Evolutionary conservation across 805 yeast species (phyloP), one percentile per base, ranked within the genome.

Genomic region (Candida coquimbonensis): DNA sequence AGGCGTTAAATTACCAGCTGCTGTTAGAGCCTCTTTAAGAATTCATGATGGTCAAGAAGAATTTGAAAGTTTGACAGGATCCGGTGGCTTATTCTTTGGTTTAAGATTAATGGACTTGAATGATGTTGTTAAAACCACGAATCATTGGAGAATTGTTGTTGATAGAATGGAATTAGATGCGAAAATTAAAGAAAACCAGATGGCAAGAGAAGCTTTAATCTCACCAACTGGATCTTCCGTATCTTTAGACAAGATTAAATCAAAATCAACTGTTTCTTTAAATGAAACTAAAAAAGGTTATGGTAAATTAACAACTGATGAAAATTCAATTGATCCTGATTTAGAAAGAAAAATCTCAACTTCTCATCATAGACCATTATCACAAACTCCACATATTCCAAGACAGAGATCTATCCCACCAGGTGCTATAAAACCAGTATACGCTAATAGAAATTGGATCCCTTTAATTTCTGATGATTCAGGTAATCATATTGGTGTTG

Each of bases 401-500:
- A 62, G 65, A 61, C 83, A 83, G 65, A 73, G 73, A 48, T 81
- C 93, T 0, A 72, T 87, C 14, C 99, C 99, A 9, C 85, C 85
- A 17, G 82, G 81, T 7, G 68, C 81, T 12, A 70, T 89, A 39
- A 85, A 86, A 61, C 74, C 77, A 9, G 79, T 80, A 7, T 93
- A 88, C 64, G 91, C 96, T n/a, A 87, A 87, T 63, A 80, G 87
- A 5, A 78, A 77, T 56, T 91, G 99, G 99, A 80, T 91, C 48
- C 98, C 99, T 4, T 65, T 91, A 43, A 79, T 87, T 35, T 87
- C 91, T 41, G 99, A 91, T 63, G 80, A 78, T 44, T 83, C 80
- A 21, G 99, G 99, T 39, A 91, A 91, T 67, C 90, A 89, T 63
- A 81, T 91, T 52, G 99, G 89, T 43, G 70, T 93, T 14, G 99